A percentile compares a stretch with the other conserved stretches of the same genome.
Conservation (phyloP, 2,329 filamentous ascomycete genomes). For the Fusarium siculi region DNA sequence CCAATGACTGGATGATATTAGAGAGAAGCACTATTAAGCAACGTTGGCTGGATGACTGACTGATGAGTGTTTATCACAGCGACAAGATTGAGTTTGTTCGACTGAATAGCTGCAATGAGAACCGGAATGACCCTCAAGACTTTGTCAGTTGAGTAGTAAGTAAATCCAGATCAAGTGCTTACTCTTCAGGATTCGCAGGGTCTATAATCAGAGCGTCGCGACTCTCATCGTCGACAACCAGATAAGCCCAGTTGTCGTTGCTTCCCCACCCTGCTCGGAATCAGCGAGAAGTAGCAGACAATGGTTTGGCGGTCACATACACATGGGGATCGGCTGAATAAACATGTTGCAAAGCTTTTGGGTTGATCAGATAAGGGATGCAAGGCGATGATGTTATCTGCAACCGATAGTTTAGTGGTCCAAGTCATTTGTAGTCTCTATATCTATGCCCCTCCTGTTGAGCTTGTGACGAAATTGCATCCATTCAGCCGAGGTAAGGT, state of each 20-base stretch:
- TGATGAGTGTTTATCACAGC: neutral
- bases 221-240: neutral
- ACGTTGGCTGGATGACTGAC: neutral
- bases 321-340: neutral
- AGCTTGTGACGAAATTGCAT: neutral
- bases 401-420: neutral
- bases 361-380: neutral
- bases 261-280: neutral
- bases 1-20: neutral
- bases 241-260: neutral
- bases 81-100: neutral
- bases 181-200: neutral
- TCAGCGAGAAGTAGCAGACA: neutral
- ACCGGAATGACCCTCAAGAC: neutral
- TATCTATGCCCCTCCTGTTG: neutral
- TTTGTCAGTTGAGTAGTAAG: fast-evolving
- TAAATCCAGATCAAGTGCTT: neutral
- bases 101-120: neutral
- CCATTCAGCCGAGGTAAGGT: neutral
- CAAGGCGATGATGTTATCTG: neutral
- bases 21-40: fast-evolving
- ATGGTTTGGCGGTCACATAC: neutral
- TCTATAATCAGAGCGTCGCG: neutral
- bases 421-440: neutral
- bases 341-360: neutral